These are phyloP conservation scores for Phytophthora rubi DNA, from an alignment of 352 stramenopile genomes.

Conservation along the genomic window DNA sequence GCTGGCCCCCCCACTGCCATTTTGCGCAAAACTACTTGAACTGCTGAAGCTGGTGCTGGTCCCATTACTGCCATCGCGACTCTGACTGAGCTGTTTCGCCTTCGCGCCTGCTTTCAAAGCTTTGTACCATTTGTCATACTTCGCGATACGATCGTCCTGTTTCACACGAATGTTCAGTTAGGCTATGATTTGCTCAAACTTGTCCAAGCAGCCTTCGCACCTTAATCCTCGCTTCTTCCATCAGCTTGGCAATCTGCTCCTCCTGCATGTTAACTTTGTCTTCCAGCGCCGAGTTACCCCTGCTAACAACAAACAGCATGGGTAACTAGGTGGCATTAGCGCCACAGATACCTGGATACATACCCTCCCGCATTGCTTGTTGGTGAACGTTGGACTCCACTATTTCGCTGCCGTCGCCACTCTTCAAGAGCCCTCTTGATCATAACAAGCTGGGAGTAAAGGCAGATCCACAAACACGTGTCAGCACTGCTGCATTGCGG, in stretches of 20 bases:
- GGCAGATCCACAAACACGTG: not conserved
- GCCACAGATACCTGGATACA: not conserved
- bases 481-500: not conserved
- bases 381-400: constrained; percentile 11
- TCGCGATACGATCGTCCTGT: constrained; percentile 74
- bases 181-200: not conserved
- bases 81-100: constrained; percentile 81
- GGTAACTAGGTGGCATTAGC: constrained; percentile 8
- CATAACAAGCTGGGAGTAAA: constrained; percentile 71
- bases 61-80: constrained; percentile 34
- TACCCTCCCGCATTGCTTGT: constrained; percentile 25
- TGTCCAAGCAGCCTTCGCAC: not conserved
- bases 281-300: constrained; percentile 33
- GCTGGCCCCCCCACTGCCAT: constrained; percentile 31
- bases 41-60: constrained; percentile 48
- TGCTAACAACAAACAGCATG: constrained; percentile 16
- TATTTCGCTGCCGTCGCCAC: constrained; percentile 75
- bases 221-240: constrained; percentile 54
- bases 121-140: constrained; percentile 90
- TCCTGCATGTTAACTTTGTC: constrained; percentile 55
- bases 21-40: constrained; percentile 43
- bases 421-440: constrained; percentile 91
- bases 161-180: not conserved
- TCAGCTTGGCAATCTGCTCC: constrained; percentile 66
- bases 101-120: constrained; percentile 85